Conservation (phyloP, 495 filamentous ascomycete genomes). For the Podospora comata region DNA sequence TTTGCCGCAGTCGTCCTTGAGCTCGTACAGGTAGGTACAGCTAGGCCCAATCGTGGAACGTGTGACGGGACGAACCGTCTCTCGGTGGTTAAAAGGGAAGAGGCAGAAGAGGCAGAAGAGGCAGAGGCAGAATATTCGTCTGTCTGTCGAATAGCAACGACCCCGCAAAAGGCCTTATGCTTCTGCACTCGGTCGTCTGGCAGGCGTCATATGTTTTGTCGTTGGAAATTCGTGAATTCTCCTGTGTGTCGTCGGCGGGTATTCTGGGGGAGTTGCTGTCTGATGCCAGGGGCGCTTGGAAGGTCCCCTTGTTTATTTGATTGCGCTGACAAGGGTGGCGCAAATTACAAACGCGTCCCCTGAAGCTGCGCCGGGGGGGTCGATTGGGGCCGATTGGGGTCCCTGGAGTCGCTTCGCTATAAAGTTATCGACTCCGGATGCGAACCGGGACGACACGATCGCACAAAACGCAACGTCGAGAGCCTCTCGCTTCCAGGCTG, state of each 20-base stretch:
- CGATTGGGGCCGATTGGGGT: conserved; percentile 13
- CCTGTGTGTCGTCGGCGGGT: conserved; percentile 30
- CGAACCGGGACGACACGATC: conserved; percentile 3
- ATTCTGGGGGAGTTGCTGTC: conserved; percentile 27
- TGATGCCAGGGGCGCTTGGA: conserved; percentile 17
- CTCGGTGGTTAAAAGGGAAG: conserved; percentile 11
- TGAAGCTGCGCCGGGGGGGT: conserved; percentile 16
- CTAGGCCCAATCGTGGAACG: conserved; percentile 15
- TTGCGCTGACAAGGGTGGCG: conserved; percentile 35
- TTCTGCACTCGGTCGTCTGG: conserved; percentile 16
- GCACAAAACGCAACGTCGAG: neutral
- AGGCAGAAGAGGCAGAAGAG: conserved; percentile 21
- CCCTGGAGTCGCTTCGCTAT: conserved; percentile 16
- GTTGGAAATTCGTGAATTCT: conserved; percentile 21
- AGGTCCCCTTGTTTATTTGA: conserved; percentile 40
- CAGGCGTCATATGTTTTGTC: conserved; percentile 29
- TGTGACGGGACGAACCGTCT: conserved; percentile 18
- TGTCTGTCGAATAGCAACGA: conserved; percentile 14
- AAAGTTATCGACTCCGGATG: conserved; percentile 12
- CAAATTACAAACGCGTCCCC: conserved; percentile 41
- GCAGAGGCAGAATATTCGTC: conserved; percentile 17
- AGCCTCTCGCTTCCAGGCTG: neutral
- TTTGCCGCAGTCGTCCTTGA: conserved; percentile 3
- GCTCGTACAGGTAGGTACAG: conserved; percentile 10
- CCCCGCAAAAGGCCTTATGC: conserved; percentile 33